Percentiles rank a stretch among this genome's conserved stretches.
Evolutionary conservation across 1,284 basidiomycete genomes (phyloP).

Genomic region (Irpex rosettiformis): DNA sequence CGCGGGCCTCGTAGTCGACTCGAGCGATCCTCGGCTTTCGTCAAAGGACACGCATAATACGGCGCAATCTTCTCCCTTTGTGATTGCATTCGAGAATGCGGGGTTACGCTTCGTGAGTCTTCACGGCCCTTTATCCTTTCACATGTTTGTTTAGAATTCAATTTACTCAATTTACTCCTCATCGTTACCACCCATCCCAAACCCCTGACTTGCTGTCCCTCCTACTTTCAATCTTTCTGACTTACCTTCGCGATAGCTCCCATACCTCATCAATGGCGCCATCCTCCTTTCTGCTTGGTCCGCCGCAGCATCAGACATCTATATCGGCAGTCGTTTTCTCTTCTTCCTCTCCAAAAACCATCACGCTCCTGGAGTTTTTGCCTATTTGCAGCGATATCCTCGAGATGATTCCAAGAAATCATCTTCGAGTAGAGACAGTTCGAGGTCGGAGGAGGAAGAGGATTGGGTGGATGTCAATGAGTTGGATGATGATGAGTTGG

Average conservation of each 20-base stretch:
- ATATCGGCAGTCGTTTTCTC: conserved; percentile 47
- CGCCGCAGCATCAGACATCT: conserved; percentile 49
- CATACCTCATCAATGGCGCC: conserved; percentile 39
- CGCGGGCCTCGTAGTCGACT: conserved; percentile 49
- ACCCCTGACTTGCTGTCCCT: too few relatives aligned
- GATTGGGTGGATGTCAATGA: conserved; percentile 1
- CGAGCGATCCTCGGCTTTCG: conserved; percentile 34
- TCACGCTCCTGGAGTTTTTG: conserved; percentile 38
- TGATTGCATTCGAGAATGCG: conserved; percentile 41
- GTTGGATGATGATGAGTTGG: background rate
- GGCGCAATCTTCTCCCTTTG: conserved; percentile 44
- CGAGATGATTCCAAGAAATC: conserved; percentile 4
- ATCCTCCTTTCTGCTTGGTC: conserved; percentile 49
- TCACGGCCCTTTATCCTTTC: too few relatives aligned
- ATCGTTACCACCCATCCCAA: too few relatives aligned
- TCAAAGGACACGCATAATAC: conserved; percentile 28
- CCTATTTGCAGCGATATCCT: conserved; percentile 22
- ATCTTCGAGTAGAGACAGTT: background rate
- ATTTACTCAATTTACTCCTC: too few relatives aligned
- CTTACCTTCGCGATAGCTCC: too few relatives aligned
- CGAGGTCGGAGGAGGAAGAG: too few relatives aligned
- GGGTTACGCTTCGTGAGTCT: too few relatives aligned
- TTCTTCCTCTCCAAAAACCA: conserved; percentile 45
- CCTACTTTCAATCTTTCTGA: too few relatives aligned
- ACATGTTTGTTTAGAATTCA: too few relatives aligned